phyloP scores from a whole-genome alignment of 257 asterid species.

The Solanum tacnaense region DNA sequence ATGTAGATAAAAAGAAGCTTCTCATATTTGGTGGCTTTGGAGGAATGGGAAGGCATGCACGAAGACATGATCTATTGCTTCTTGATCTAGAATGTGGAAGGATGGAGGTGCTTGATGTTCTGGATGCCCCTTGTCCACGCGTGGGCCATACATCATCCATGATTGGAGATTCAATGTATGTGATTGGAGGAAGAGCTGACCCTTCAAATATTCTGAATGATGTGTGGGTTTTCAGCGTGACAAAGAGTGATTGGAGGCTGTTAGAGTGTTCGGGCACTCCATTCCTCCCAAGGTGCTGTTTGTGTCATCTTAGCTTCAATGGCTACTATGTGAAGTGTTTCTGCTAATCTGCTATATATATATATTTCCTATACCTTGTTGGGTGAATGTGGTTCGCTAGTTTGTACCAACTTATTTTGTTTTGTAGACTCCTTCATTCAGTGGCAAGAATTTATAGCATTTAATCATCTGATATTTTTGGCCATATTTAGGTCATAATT shows the following conservation, averaged over 20 bases:
- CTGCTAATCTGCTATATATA: neutral
- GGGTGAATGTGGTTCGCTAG: neutral
- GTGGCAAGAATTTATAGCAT: neutral
- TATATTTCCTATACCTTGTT: neutral
- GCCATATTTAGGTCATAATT: neutral
- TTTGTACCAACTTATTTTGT: neutral
- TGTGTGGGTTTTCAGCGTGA: slow-evolving; percentile 54
- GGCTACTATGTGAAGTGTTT: neutral
- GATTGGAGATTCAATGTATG: slow-evolving; percentile 52
- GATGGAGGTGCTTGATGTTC: slow-evolving; percentile 35
- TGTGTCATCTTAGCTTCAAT: neutral
- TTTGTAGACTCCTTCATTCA: neutral
- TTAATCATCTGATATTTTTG: neutral
- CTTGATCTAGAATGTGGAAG: slow-evolving; percentile 42
- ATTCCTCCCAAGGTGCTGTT: slow-evolving; percentile 63
- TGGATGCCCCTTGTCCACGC: slow-evolving; percentile 71
- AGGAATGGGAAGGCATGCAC: slow-evolving; percentile 86
- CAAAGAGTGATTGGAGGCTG: slow-evolving; percentile 53
- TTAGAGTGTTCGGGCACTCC: slow-evolving; percentile 56
- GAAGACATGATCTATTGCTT: slow-evolving; percentile 59
- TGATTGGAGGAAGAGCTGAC: slow-evolving; percentile 91
- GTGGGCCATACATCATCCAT: slow-evolving; percentile 72
- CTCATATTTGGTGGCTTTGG: slow-evolving; percentile 93
- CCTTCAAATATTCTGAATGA: slow-evolving; percentile 73
- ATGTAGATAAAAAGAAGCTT: slow-evolving; percentile 30